Percentiles rank a stretch among this genome's conserved stretches.
phyloP scores from a whole-genome alignment of 805 yeast species.

The Brettanomyces nanus region DNA sequence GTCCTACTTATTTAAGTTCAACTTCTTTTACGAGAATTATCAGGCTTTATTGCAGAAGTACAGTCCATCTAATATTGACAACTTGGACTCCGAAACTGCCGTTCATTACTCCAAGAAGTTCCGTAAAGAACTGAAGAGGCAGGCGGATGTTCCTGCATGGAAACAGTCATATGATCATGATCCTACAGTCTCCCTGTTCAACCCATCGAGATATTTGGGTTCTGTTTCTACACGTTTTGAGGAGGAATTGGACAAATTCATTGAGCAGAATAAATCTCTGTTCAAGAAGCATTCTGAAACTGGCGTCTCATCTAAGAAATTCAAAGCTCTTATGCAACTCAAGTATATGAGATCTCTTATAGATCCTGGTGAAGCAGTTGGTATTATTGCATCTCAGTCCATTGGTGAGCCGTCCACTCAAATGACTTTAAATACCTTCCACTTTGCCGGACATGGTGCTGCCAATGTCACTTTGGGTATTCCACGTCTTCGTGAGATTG shows the following conservation, averaged over 20 bases:
- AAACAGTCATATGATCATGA: constrained; percentile 61
- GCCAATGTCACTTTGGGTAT: constrained; percentile 99
- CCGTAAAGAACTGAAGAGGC: constrained; percentile 62
- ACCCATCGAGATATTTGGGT: constrained; percentile 87
- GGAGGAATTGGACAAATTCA: constrained; percentile 64
- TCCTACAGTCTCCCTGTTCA: constrained; percentile 78
- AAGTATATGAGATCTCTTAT: constrained; percentile 95
- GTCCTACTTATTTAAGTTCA: constrained; percentile 87
- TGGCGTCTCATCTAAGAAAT: constrained; percentile 66
- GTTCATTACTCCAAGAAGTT: constrained; percentile 73
- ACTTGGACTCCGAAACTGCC: constrained; percentile 81
- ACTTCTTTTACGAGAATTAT: constrained; percentile 88
- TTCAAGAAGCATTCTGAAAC: constrained; percentile 49
- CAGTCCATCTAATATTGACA: constrained; percentile 70
- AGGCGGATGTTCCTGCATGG: constrained; percentile 53
- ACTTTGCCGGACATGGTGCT: constrained; percentile 99
- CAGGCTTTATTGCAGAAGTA: constrained; percentile 80
- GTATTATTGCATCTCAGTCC: constrained; percentile 96
- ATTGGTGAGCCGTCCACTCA: constrained; percentile 99
- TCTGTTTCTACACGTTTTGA: constrained; percentile 88
- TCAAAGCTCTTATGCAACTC: constrained; percentile 94
- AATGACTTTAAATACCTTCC: constrained; percentile 95
- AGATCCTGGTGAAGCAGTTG: constrained; percentile 97
- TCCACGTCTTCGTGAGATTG: constrained; percentile 99
- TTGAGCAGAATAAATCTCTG: constrained; percentile 43